Evolutionary conservation across 2,329 filamentous ascomycete genomes (phyloP), one percentile per base, ranked within the genome.

Genomic region (Alternaria longipes): DNA sequence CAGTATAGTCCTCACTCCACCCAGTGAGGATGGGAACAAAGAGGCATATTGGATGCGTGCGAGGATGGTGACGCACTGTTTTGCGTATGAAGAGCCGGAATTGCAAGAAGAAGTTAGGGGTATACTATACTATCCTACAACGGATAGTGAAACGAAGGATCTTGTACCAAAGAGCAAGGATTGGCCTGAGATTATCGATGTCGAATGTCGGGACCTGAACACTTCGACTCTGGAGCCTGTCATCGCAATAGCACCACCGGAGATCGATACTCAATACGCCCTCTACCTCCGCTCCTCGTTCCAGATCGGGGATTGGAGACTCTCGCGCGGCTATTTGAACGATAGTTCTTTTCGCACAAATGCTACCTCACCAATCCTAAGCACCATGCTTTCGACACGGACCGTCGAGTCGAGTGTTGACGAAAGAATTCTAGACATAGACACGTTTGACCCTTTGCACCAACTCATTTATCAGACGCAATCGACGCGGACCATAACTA

Each of bases 271-370:
- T 64, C 80, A 84, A 38, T 83, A 60, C 41, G 26, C 54, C 44
- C 86, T 84, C 75, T 84, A 85, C 65, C 65, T 89, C 3, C 83
- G 85, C 3, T 83, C 84, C 4, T 88, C 86, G 60, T 84, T 89
- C 60, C 84, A 87, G 67, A 89, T 89, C 60, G 84, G 86, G 26
- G 81, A 83, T 59, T 88, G 86, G 81, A 80, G 84, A 1, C 80
- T 90, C 0, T 83, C 85, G 59, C 82, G 87, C 8, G 87, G 86
- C 1, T 86, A 84, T 67, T 83, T 89, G 70, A 89, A 89, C 72
- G 71, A 76, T 12, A 85, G 83, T 16, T 86, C 85, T 1, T 87
- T 85, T 75, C 82, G 84, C 5, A 78, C 84, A 0, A 77, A 85
- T 62, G 73, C 83, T 0, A 71, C 70, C 12, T 78, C 80, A 12